These are phyloP conservation scores for Pseudocercospora macadamiae DNA, from an alignment of 2,329 filamentous ascomycete species.

Conservation along the genomic window DNA sequence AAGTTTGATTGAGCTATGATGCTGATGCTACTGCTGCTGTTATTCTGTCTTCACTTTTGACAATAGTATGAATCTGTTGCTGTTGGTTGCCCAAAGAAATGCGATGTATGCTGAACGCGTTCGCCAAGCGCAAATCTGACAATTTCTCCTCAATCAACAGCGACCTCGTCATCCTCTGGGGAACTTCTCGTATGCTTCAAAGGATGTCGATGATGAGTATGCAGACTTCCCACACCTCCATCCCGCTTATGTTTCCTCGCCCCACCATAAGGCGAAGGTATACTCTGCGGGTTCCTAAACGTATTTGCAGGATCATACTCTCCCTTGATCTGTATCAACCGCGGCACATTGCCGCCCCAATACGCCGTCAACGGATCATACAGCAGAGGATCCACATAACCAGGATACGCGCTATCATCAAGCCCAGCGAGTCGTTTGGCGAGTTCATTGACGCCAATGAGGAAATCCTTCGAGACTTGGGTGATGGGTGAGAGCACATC, in stretches of 20 bases:
- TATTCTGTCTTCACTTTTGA: too few relatives aligned
- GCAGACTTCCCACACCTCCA: too few relatives aligned
- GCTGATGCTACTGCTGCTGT: too few relatives aligned
- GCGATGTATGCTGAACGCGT: too few relatives aligned
- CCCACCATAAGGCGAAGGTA: constrained; percentile 12
- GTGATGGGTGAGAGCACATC: constrained; percentile 13
- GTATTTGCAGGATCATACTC: constrained; percentile 38
- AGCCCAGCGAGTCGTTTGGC: constrained; percentile 17
- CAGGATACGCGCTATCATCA: constrained; percentile 26
- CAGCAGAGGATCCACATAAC: constrained; percentile 35
- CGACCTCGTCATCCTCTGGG: too few relatives aligned
- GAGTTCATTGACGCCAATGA: constrained; percentile 21
- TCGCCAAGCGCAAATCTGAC: too few relatives aligned
- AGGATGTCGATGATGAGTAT: background rate
- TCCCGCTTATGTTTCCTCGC: background rate
- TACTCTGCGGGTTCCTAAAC: constrained; percentile 31
- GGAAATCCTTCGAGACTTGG: constrained; percentile 15
- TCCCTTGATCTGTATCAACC: constrained; percentile 34
- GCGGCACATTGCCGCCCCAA: constrained; percentile 35
- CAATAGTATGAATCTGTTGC: too few relatives aligned
- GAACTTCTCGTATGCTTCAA: background rate
- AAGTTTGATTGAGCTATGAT: too few relatives aligned
- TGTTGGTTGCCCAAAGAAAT: too few relatives aligned
- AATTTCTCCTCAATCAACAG: too few relatives aligned
- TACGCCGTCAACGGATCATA: constrained; percentile 37